Conservation (phyloP, 345 rosid genomes). For the Pelargonium nanum region DNA sequence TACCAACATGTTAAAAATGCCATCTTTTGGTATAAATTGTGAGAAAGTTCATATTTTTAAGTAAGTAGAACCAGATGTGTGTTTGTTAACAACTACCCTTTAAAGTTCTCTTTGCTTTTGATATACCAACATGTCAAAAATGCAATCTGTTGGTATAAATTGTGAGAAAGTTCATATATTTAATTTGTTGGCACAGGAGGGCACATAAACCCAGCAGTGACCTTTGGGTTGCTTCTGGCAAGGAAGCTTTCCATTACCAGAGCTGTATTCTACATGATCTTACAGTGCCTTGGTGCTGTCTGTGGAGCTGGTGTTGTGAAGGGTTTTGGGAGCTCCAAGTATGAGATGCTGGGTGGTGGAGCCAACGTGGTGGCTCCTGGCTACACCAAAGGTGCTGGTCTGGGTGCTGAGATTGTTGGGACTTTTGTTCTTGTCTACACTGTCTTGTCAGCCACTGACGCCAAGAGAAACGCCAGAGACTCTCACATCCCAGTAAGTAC, state of each 20-base stretch:
- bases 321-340: constrained; percentile 19
- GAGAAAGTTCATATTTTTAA: too few species aligned
- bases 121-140: too few species aligned
- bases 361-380: constrained; percentile 19
- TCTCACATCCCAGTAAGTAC: constrained; percentile 24
- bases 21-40: too few species aligned
- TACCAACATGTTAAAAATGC: too few species aligned
- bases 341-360: constrained; percentile 16
- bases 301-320: constrained; percentile 27
- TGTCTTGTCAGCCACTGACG: constrained; percentile 18
- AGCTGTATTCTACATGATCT: constrained; percentile 22
- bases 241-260: constrained; percentile 26
- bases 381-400: constrained; percentile 24
- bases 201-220: constrained; percentile 27
- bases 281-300: constrained; percentile 25
- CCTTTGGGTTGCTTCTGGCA: constrained; percentile 24
- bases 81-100: too few species aligned
- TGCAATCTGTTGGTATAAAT: too few species aligned
- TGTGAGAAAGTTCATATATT: too few species aligned
- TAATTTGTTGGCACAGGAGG: constrained; percentile 19
- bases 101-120: too few species aligned
- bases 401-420: constrained; percentile 23
- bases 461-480: constrained; percentile 39
- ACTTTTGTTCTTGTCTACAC: too few species aligned
- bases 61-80: too few species aligned